A percentile compares a stretch with the other conserved stretches of the same genome.
Evolutionary conservation across 1,139 yeast genomes (phyloP).

Genomic region (Pneumocystis carinii): DNA sequence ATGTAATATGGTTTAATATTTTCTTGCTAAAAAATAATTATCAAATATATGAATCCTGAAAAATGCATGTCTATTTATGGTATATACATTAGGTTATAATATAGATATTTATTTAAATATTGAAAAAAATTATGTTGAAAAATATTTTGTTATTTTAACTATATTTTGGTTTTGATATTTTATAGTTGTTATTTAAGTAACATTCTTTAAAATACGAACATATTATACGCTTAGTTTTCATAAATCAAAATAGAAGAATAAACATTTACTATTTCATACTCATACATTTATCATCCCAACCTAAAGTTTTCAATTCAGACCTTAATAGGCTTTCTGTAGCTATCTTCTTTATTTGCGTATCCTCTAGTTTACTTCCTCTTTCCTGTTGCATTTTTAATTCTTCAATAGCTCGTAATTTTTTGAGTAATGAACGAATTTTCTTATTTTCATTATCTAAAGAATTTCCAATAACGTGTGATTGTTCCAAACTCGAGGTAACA

Average conservation of each 20-base stretch:
- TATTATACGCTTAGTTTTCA: neutral
- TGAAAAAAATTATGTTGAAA: neutral
- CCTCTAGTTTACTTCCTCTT: constrained; percentile 72
- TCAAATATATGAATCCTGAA: neutral
- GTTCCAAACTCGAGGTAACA: constrained; percentile 12
- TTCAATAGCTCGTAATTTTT: constrained; percentile 88
- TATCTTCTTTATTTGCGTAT: constrained; percentile 81
- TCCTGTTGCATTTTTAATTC: constrained; percentile 75
- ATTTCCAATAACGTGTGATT: constrained; percentile 17
- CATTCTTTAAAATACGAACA: neutral
- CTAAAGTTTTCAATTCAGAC: neutral
- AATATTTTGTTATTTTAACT: neutral
- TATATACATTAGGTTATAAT: neutral
- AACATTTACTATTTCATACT: neutral
- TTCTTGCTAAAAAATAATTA: too few species aligned
- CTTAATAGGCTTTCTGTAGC: constrained; percentile 30
- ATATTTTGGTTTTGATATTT: neutral
- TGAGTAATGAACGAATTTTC: constrained; percentile 75
- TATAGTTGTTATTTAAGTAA: neutral
- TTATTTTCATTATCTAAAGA: constrained; percentile 51
- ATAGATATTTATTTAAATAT: neutral
- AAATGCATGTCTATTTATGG: neutral
- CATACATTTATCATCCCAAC: neutral
- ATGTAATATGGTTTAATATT: neutral
- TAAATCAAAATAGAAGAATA: neutral